Percentiles rank a stretch among this genome's conserved stretches.
phyloP scores from a whole-genome alignment of 306 rosid species.

The Cicer bijugum region DNA sequence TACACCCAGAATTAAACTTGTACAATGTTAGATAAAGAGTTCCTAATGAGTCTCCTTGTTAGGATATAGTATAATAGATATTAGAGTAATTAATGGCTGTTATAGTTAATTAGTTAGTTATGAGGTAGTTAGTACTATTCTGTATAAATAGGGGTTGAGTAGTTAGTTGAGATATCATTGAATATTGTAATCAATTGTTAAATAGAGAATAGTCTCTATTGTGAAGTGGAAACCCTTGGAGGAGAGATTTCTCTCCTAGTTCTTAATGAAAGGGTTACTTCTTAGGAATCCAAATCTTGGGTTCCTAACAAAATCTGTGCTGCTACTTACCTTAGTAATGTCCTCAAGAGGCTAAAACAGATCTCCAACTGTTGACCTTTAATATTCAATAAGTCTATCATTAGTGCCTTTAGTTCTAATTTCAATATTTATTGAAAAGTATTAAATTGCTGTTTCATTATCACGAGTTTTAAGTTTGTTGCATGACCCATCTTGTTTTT shows the following conservation, averaged over 20 bases:
- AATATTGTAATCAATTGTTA: too few species aligned
- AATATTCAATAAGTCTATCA: slow-evolving; percentile 9
- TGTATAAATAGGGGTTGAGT: too few species aligned
- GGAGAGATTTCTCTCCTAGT: too few species aligned
- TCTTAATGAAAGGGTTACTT: too few species aligned
- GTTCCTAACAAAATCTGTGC: not conserved
- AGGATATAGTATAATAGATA: too few species aligned
- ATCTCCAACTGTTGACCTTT: slow-evolving; percentile 9
- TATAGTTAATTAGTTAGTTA: too few species aligned
- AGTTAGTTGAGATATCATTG: too few species aligned
- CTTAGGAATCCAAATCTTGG: too few species aligned
- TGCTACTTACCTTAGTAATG: not conserved
- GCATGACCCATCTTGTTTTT: slow-evolving; percentile 29
- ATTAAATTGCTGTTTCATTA: slow-evolving; percentile 26
- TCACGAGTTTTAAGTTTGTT: slow-evolving; percentile 38
- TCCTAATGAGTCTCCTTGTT: not conserved
- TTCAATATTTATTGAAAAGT: slow-evolving; percentile 12
- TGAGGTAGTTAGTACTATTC: too few species aligned
- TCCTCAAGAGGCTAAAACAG: slow-evolving; percentile 10
- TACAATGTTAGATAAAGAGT: not conserved
- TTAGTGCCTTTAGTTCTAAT: slow-evolving; percentile 8
- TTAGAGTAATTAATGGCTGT: too few species aligned
- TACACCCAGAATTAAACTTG: not conserved
- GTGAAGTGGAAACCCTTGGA: too few species aligned
- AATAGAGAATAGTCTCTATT: too few species aligned